Percentiles rank a stretch among this genome's conserved stretches.
phyloP scores from a whole-genome alignment of 768 basidiomycete genomes.

The Mycena floridula region DNA sequence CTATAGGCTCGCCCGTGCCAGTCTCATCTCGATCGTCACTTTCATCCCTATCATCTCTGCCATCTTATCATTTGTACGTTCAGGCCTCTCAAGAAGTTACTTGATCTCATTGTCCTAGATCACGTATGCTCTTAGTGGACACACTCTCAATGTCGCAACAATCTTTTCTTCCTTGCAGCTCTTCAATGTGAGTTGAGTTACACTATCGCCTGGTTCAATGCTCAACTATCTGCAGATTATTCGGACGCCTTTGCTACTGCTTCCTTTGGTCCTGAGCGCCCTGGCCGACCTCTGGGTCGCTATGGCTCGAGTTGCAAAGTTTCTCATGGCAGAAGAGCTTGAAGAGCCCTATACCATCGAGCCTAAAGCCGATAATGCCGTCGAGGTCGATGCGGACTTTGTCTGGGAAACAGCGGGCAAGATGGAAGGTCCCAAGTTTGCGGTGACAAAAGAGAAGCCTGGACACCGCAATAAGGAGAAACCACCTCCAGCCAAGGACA shows the following conservation, averaged over 20 bases:
- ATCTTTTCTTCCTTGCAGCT: constrained; percentile 55
- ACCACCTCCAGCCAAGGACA: constrained; percentile 12
- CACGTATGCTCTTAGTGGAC: constrained; percentile 54
- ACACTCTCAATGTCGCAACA: constrained; percentile 44
- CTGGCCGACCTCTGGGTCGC: constrained; percentile 49
- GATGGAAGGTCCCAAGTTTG: constrained; percentile 11
- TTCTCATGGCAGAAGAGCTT: constrained; percentile 52
- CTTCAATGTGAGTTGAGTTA: constrained; percentile 38
- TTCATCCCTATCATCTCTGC: constrained; percentile 48
- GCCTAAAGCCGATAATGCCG: constrained; percentile 22
- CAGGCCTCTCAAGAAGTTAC: neutral
- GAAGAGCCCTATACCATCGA: constrained; percentile 40
- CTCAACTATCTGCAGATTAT: constrained; percentile 35
- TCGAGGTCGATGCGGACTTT: constrained; percentile 46
- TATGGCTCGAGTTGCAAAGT: constrained; percentile 38
- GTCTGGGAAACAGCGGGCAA: constrained; percentile 38
- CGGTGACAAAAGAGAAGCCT: constrained; percentile 13
- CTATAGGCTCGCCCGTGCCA: no score
- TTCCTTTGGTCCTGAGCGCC: constrained; percentile 51
- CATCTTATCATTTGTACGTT: constrained; percentile 45
- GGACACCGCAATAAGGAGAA: constrained; percentile 14
- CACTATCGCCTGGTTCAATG: neutral
- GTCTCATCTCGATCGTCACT: constrained; percentile 38
- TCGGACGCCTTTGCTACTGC: constrained; percentile 48
- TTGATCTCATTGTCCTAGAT: constrained; percentile 30